phyloP scores from a whole-genome alignment of 345 rosid species.

The Lepidium africanum region DNA sequence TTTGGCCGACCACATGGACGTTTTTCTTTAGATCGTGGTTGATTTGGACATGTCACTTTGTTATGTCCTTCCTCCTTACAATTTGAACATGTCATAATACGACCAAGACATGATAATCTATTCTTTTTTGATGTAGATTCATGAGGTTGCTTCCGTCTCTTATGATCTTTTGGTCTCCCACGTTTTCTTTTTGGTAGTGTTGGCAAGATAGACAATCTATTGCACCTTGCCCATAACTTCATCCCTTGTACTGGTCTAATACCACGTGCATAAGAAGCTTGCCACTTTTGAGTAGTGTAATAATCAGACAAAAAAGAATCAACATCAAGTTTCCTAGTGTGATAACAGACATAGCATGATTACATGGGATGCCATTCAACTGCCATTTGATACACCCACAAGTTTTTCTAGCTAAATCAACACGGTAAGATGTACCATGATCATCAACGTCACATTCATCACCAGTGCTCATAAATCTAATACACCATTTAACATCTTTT shows the following conservation, averaged over 20 bases:
- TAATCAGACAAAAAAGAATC: neutral
- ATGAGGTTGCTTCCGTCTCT: neutral
- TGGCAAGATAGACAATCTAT: neutral
- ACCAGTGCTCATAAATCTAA: too few species aligned
- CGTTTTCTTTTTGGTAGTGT: neutral
- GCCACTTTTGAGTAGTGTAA: neutral
- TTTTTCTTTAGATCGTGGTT: neutral
- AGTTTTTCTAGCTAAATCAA: too few species aligned
- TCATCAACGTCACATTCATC: too few species aligned
- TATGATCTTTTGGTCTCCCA: neutral
- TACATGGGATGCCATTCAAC: neutral
- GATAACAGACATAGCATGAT: neutral
- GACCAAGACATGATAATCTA: neutral
- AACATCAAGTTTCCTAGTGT: neutral
- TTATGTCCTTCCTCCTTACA: neutral
- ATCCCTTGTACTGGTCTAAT: neutral
- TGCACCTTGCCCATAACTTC: neutral
- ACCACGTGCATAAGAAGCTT: neutral
- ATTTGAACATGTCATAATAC: neutral
- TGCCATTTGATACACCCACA: slow-evolving; percentile 23
- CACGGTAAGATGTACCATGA: too few species aligned
- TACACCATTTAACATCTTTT: too few species aligned
- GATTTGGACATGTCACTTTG: neutral
- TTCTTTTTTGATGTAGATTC: neutral
- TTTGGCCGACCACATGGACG: neutral